Base-by-base conservation (phyloP, 805 yeast genomes). In the Metschnikowia noctiluminum region DNA sequence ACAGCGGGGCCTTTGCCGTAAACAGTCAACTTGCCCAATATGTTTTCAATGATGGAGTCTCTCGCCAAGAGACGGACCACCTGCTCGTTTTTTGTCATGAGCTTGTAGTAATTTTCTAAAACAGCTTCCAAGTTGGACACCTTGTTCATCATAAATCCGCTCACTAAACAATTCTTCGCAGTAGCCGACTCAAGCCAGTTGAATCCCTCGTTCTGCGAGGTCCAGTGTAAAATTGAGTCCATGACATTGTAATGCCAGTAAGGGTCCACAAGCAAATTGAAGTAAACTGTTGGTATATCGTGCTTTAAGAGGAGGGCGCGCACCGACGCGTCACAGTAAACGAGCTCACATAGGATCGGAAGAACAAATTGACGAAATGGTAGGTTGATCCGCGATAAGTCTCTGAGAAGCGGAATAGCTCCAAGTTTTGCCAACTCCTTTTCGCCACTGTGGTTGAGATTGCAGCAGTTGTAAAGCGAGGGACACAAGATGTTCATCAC, bases 241-340 rank as follows among this genome's bases (percentile, higher is more conserved):
- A 78, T 66, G 2, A 83, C 79, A 57, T 76, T 78, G 15, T 77
- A 73, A 59, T 78, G 82, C 84, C 84, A 80, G 54, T 79, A 78
- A 0, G 80, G 75, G 55, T 81, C 83, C 9, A 69, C 54, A 4
- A 78, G 57, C 13, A 80, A 63, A 13, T 64, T 61, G 35, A 70
- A 63, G 49, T 79, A 73, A 1, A 66, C 66, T 4, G 63, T 57
- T 27, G 78, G 57, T 6, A 76, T 71, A 26, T 70, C 69, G 45
- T 70, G 55, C 38, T 63, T 64, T 58, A 69, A 56, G 36, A 80
- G 62, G 8, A 60, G 61, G 7, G 55, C 55, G 47, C 78, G 62
- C 14, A 78, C 76, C 16, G 58, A 58, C 1, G 63, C 60, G 27
- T 69, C 73, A 45, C 81, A 71, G 51, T 77, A 71, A 1, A 74